phyloP scores from a whole-genome alignment of 441 rosid species.

The Adansonia grandidieri region DNA sequence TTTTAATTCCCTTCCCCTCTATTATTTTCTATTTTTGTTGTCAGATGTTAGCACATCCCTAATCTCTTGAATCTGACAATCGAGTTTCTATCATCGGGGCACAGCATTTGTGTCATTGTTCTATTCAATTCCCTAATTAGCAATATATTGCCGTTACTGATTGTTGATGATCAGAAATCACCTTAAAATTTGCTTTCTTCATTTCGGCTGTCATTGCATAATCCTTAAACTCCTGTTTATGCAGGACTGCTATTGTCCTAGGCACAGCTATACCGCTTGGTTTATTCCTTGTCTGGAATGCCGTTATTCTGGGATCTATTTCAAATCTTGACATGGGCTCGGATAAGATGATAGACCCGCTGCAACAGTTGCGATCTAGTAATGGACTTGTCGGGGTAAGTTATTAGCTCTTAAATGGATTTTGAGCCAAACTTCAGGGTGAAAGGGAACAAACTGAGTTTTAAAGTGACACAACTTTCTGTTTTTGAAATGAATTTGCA shows the following conservation, averaged over 20 bases:
- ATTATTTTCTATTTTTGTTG: background rate
- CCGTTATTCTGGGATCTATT: constrained; percentile 82
- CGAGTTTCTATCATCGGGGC: background rate
- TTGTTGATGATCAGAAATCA: too few relatives aligned
- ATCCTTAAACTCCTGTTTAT: constrained; percentile 16
- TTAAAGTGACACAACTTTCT: constrained; percentile 17
- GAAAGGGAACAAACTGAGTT: constrained; percentile 3
- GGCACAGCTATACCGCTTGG: constrained; percentile 92
- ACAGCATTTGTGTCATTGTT: background rate
- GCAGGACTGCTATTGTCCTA: constrained; percentile 80
- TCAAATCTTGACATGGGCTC: constrained; percentile 44
- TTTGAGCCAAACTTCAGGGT: constrained; percentile 3
- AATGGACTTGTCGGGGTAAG: constrained; percentile 80
- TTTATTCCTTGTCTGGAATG: constrained; percentile 90
- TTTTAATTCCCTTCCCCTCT: background rate
- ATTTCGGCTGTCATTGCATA: background rate
- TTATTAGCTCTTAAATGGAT: constrained; percentile 9
- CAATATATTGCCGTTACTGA: background rate
- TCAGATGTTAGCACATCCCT: background rate
- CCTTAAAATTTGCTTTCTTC: too few relatives aligned
- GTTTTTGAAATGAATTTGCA: constrained; percentile 38
- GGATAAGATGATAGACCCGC: constrained; percentile 65
- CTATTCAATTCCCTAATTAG: background rate
- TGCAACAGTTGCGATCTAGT: constrained; percentile 70
- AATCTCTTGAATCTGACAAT: constrained; percentile 3